A percentile compares a stretch with the other conserved stretches of the same genome.
These are phyloP conservation scores for Eucommia ulmoides DNA, from an alignment of 257 asterid species.

Conservation along the genomic window DNA sequence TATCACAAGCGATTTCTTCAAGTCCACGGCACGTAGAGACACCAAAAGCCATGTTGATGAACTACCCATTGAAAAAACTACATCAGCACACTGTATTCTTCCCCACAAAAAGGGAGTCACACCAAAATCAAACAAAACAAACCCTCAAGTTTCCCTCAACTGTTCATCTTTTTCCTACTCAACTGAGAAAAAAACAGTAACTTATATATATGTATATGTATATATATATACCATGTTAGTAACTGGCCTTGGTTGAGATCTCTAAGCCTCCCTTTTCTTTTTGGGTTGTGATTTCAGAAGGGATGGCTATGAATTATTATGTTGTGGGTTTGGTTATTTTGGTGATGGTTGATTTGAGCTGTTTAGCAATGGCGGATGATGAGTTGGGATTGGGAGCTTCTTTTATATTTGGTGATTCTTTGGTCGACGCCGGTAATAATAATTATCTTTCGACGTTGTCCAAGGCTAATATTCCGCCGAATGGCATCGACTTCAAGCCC, in stretches of 20 bases:
- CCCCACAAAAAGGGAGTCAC: conserved; percentile 19
- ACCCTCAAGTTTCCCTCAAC: conserved; percentile 27
- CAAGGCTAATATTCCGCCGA: conserved; percentile 56
- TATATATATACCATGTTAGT: not conserved
- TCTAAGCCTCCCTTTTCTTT: not conserved
- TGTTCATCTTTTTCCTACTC: not conserved
- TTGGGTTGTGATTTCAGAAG: not conserved
- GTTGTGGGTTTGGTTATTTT: conserved; percentile 16
- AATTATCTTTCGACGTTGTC: conserved; percentile 69
- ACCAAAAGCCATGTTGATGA: conserved; percentile 29
- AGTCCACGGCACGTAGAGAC: conserved; percentile 41
- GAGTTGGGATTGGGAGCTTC: conserved; percentile 54
- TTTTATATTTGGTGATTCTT: conserved; percentile 70
- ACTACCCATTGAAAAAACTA: conserved; percentile 37
- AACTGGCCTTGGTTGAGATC: not conserved
- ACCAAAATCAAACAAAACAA: conserved; percentile 30
- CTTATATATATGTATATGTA: conserved; percentile 12
- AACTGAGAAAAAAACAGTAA: not conserved
- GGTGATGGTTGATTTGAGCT: conserved; percentile 11
- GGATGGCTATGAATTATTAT: conserved; percentile 26
- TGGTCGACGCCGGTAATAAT: conserved; percentile 94
- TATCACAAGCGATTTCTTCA: no score
- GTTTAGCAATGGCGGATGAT: conserved; percentile 19
- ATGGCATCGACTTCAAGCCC: conserved; percentile 76
- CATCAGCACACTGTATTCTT: conserved; percentile 4